Evolutionary conservation across 768 basidiomycete genomes (phyloP).

Genomic region (Leccinum sublutescens): DNA sequence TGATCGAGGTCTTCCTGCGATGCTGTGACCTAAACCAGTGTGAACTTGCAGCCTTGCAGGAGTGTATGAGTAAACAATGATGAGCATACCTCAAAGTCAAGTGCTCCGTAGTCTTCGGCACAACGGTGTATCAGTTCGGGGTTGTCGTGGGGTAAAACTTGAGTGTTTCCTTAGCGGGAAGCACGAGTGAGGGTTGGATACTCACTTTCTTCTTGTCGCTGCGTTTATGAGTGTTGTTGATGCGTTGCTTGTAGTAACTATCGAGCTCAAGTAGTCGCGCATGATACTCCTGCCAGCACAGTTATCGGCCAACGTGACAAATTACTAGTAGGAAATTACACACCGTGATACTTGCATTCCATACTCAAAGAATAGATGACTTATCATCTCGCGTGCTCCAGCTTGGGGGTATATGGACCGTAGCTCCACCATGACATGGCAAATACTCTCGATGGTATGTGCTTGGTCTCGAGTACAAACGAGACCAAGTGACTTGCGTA

Average conservation of each 20-base stretch:
- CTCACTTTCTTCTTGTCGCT: neutral
- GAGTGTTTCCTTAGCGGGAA: neutral
- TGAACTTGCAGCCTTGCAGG: neutral
- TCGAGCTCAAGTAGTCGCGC: neutral
- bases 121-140: neutral
- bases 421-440: neutral
- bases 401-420: neutral
- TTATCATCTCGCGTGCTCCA: neutral
- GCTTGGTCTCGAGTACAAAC: neutral
- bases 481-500: neutral
- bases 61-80: neutral
- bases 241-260: neutral
- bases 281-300: neutral
- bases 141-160: neutral
- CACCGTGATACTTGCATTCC: neutral
- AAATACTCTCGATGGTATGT: neutral
- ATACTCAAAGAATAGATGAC: conserved; percentile 1
- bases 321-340: neutral
- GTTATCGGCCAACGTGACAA: neutral
- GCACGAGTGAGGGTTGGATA: neutral
- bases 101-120: neutral
- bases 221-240: neutral
- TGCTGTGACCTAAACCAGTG: neutral
- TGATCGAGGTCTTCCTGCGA: neutral
- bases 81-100: neutral